Conservation (phyloP, 257 asterid genomes). For the Gynochthodes officinalis region DNA sequence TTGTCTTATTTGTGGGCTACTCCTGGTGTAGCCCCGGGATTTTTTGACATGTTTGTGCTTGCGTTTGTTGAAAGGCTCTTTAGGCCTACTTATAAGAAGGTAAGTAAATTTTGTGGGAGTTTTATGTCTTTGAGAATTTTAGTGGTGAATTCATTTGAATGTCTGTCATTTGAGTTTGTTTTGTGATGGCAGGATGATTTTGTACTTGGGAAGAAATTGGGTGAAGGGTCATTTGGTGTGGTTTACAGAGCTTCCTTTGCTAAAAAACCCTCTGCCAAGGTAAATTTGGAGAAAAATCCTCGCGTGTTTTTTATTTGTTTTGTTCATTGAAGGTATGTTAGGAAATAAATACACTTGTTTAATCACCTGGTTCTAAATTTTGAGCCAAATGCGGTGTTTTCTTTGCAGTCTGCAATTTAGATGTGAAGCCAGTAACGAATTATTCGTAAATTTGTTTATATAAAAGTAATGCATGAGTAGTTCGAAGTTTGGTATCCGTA, state of each 20-base stretch:
- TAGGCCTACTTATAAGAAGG: constrained; percentile 77
- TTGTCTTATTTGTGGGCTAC: constrained; percentile 97
- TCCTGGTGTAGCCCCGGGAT: constrained; percentile 99
- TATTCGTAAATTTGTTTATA: background rate
- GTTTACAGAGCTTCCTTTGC: constrained; percentile 69
- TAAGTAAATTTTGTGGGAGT: constrained; percentile 13
- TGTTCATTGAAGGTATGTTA: background rate
- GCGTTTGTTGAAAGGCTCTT: constrained; percentile 76
- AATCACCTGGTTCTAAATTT: background rate
- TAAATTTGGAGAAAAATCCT: constrained; percentile 15
- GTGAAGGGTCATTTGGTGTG: constrained; percentile 89
- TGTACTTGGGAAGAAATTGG: constrained; percentile 91
- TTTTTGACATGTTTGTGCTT: constrained; percentile 96
- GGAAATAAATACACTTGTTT: background rate
- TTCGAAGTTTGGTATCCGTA: background rate
- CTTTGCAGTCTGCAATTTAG: background rate
- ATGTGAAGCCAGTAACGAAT: background rate
- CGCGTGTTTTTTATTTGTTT: background rate
- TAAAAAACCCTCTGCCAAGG: constrained; percentile 61
- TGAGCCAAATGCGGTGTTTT: background rate
- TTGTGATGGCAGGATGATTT: constrained; percentile 68
- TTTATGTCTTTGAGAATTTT: background rate
- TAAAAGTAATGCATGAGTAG: background rate
- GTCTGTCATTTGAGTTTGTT: background rate
- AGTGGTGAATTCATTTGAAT: background rate